Base-by-base conservation (phyloP, 768 basidiomycete species). In the Termitomyces sp. region DNA sequence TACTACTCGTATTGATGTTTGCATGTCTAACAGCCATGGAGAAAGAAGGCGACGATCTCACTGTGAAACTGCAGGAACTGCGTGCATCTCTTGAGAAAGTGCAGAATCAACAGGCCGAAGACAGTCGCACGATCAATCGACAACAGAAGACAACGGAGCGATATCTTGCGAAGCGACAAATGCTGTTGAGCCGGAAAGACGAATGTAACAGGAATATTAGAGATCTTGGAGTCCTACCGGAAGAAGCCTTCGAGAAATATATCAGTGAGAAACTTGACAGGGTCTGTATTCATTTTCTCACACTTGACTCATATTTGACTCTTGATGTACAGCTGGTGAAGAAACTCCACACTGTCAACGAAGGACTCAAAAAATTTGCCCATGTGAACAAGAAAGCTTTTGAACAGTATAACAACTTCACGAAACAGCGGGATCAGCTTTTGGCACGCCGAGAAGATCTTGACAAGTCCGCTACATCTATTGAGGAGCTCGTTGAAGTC, bases 331-430 rank as follows among this genome's bases (percentile, higher is more conserved):
- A 99, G 96, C 80, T 99, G 45, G 85, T 95, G 66, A 96, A 94
- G 74, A 90, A 90, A 62, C 80, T 99, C n/a, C 95, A 96, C 64
- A 79, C 82, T 14, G 88, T 95, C 60, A 97, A 98, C 67, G 95
- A 98, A 67, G 84, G 86, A 27, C 77, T 99, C 65, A 96, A 97
- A 72, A 96, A 95, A 71, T 99, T 95, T 67, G 92, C 94, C 0
- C 95, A 98, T 68, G 96, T 98, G 61, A 99, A 99, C 79, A 99
- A 99, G 80, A 98, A 98, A 68, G 97, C 96, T 1, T 96, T 96
- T 68, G 97, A 99, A 70, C 96, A 98, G 71, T 98, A 97, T 77
- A 92, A 84, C 70, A 95, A 93, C 69, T 98, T 98, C 71, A 97
- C 95, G 8, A 98, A 96, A 69, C 96, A 98, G 71, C 89, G 95